Base-by-base conservation (phyloP, 2,329 filamentous ascomycete genomes). In the Phaeosphaeria sp. region DNA sequence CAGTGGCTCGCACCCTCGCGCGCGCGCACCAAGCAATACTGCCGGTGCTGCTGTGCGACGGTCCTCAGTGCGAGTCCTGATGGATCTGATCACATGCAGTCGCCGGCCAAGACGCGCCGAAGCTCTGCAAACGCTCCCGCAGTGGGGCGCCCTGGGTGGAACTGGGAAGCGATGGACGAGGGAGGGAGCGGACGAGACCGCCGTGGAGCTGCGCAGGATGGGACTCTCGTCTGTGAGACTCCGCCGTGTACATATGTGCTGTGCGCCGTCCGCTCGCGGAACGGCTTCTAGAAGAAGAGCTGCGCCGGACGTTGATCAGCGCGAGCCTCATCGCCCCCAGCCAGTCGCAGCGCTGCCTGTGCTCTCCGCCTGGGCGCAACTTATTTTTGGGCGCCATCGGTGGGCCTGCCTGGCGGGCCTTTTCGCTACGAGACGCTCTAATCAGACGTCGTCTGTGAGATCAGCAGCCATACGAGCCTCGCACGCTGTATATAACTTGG, bases 81-180 rank as follows among this genome's bases (percentile, higher is more conserved):
- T 64, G 62, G 63, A 67, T 54, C 49, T 55, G 67, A 71, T 75
- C 74, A 76, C 72, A 74, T 74, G 74, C 72, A 69, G 65, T 49
- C 51, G 43, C 27, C 24, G 51, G 65, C 70, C 66, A 68, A 69
- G 68, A 30, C 57, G 53, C 42, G 21, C 42, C 18, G 18, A 44
- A 44, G 42, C 42, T 39, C 36, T 39, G 36, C 36, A 39, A 39
- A 39, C 36, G 15, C 36, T 39, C 36, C 36, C 36, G 57, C 46
- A 27, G 57, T 52, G 55, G 60, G 62, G 60, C 51, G 40, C 54
- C 57, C 48, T 52, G 51, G 25, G 25, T 17, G 36, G 49, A 56
- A 48, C 44, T 20, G 30, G 36, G 49, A 56, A 48, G 51, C 27
- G 30, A 36, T 47, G 27, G 33, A 24, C 36, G 17, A 39, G 36